Evolutionary conservation across 208 protist species (phyloP).

Genomic region (Wallacemonas rigidus): DNA sequence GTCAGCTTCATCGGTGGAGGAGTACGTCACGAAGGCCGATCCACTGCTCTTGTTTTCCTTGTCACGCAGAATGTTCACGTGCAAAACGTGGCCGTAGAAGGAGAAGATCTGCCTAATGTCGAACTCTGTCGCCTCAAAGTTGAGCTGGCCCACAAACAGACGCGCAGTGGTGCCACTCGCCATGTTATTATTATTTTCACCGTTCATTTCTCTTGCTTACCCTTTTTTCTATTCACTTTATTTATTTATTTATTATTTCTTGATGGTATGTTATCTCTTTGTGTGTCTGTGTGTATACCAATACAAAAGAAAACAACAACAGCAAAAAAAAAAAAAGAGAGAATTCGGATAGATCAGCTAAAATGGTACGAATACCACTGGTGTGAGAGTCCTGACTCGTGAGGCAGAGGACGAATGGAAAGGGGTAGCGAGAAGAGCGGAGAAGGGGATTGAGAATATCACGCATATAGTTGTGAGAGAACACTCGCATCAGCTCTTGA

Average conservation of each 20-base stretch:
- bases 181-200: slow-evolving; percentile 18
- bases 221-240: no score
- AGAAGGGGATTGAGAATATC: no score
- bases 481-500: no score
- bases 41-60: slow-evolving; percentile 53
- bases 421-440: no score
- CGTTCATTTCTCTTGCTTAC: background rate
- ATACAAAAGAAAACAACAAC: slow-evolving; percentile 2
- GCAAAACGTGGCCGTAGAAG: slow-evolving; percentile 73
- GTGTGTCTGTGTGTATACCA: slow-evolving; percentile 5
- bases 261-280: background rate
- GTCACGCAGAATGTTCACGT: slow-evolving; percentile 74
- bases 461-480: no score
- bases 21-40: slow-evolving; percentile 73
- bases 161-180: slow-evolving; percentile 32
- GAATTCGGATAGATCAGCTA: no score
- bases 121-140: slow-evolving; percentile 68
- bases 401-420: no score
- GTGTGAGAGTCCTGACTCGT: no score
- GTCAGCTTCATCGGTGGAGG: slow-evolving; percentile 68
- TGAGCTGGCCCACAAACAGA: slow-evolving; percentile 77
- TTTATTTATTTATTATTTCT: no score
- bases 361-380: no score
- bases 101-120: slow-evolving; percentile 68
- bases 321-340: slow-evolving; percentile 15